Evolutionary conservation across 805 yeast genomes (phyloP).

Genomic region (Cyberlindnera nakhonratchasimensis): DNA sequence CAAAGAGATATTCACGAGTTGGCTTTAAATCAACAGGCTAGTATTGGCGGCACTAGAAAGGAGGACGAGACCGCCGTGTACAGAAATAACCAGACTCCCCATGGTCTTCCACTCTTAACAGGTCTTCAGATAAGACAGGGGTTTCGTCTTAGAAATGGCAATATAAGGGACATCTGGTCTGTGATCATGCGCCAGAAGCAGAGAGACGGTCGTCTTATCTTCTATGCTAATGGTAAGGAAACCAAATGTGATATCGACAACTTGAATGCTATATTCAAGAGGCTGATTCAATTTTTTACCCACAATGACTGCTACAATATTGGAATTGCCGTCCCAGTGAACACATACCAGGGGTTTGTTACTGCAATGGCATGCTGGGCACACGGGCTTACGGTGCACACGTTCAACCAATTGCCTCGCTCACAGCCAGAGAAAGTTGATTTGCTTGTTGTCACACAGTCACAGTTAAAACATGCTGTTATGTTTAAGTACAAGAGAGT

Average conservation of each 20-base stretch:
- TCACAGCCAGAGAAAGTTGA: conserved; percentile 27
- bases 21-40: conserved; percentile 62
- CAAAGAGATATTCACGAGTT: conserved; percentile 54
- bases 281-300: conserved; percentile 21
- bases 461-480: conserved; percentile 22
- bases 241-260: conserved; percentile 14
- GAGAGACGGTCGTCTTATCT: conserved; percentile 23
- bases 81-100: conserved; percentile 71
- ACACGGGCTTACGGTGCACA: conserved; percentile 38
- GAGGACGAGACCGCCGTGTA: conserved; percentile 71
- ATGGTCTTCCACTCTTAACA: conserved; percentile 62
- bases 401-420: conserved; percentile 35
- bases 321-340: conserved; percentile 30
- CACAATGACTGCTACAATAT: conserved; percentile 22
- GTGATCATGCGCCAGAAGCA: conserved; percentile 36
- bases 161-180: conserved; percentile 70
- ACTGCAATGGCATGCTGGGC: conserved; percentile 43
- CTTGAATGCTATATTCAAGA: conserved; percentile 32
- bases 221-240: conserved; percentile 25
- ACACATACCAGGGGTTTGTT: conserved; percentile 35
- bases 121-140: conserved; percentile 65
- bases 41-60: conserved; percentile 59
- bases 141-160: conserved; percentile 71
- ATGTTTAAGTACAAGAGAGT: conserved; percentile 31
- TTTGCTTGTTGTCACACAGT: conserved; percentile 31